Evolutionary conservation across 768 basidiomycete genomes (phyloP), one percentile per base, ranked within the genome.

Genomic region (Boletales sp.): DNA sequence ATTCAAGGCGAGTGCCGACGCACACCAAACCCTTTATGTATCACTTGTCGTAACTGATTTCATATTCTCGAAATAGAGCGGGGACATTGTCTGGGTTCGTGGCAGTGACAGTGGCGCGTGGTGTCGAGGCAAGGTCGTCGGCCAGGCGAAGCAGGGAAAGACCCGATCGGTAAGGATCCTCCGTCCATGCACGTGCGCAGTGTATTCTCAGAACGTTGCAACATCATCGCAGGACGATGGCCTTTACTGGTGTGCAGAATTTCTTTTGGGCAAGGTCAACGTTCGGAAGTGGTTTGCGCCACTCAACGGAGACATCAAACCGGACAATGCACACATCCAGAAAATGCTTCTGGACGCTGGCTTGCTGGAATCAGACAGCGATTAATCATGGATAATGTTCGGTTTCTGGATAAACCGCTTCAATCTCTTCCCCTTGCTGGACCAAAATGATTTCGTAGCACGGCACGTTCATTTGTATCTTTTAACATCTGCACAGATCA

Each of bases 261-360:
- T 83, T 78, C 50, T 7, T 15, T 11, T 66, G 72, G 41, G 65
- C 42, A 61, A 27, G 24, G 17, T 31, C 31, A 74, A 74, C 47
- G 61, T 81, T 30, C 77, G 83, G 31, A 82, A 80, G 61, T 82
- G 79, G 60, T 80, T 82, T 59, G 75, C 83, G 2, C 83, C 84
- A 7, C 67, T 82, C 43, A 80, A 84, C 47, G 84, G 83, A 15
- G 82, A 84, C 52, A 75, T 86, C 47, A 86, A 86, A 63, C 83
- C 84, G 3, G 75, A 86, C 58, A 76, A 56, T 1, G 45, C 63
- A 18, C 69, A 75, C 48, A 72, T 78, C 3, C 74, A 75, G n/a
- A 50, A 57, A 30, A 57, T 86, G 50, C 67, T 86, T 19, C 65
- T 68, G 47, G 71, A 74, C 8, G 77, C 73, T 40, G 81, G 79